Conservation (phyloP, 495 filamentous ascomycete genomes). For the Penicillium mononematosum region DNA sequence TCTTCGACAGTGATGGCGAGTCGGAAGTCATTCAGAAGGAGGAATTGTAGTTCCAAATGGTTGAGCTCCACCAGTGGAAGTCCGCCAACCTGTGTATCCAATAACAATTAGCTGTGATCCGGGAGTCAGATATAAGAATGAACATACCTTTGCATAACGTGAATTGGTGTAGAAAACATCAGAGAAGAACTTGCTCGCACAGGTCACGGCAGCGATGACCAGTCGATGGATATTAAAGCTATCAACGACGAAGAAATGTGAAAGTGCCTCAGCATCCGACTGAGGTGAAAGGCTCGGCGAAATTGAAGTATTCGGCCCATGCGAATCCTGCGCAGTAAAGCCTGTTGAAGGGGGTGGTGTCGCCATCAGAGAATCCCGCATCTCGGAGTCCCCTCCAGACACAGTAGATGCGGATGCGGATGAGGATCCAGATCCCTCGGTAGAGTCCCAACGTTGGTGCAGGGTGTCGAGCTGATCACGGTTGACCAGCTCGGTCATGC, state of each 20-base stretch:
- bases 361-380: constrained; percentile 35
- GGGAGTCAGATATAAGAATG: constrained; percentile 8
- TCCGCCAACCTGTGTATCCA: constrained; percentile 73
- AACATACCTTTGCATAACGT: constrained; percentile 90
- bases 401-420: constrained; percentile 17
- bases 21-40: constrained; percentile 95
- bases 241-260: constrained; percentile 94
- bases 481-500: constrained; percentile 97
- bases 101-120: constrained; percentile 4
- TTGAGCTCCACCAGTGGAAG: constrained; percentile 96
- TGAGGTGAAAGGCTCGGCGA: constrained; percentile 38
- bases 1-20: constrained; percentile 93
- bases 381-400: constrained; percentile 13
- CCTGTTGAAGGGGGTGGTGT: constrained; percentile 37
- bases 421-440: constrained; percentile 13
- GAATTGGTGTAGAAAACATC: constrained; percentile 99
- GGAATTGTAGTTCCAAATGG: constrained; percentile 94
- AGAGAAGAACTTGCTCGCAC: constrained; percentile 99
- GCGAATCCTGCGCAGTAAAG: constrained; percentile 36
- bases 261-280: constrained; percentile 58
- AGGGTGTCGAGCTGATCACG: constrained; percentile 54
- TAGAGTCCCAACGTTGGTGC: constrained; percentile 31
- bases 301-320: constrained; percentile 32
- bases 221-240: constrained; percentile 98
- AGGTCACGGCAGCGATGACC: constrained; percentile 96